Evolutionary conservation across 2,329 filamentous ascomycete genomes (phyloP), one percentile per base, ranked within the genome.

Genomic region (Colletotrichum salicis): DNA sequence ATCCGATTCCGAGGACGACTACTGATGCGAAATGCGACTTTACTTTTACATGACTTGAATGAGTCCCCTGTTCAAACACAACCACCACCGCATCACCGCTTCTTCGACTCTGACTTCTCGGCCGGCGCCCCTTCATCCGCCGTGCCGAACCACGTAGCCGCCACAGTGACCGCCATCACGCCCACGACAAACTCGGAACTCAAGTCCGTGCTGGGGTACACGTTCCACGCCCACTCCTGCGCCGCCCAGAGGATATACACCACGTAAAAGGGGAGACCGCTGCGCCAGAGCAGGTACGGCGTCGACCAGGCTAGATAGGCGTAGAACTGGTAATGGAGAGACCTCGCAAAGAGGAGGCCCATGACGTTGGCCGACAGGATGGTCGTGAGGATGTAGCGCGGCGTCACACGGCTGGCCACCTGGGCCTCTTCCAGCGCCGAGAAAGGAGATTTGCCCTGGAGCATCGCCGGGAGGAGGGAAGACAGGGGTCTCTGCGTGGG

Each of bases 251-350:
- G 82, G 4, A 82, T 83, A 77, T 92, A 92, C 75, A 94, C 89
- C 37, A 92, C 77, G 12, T 92, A 78, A 0, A 93, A 92, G 76
- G 92, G 91, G 72, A 91, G 84, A 1, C 92, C 91, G 67, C 91
- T 90, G 77, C 90, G 90, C 94, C 95, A 98, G 64, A 97, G 88
- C 74, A 98, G 86, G 80, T 94, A 97, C 0, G 95, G 95, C 7
- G 94, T 94, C 15, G 93, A 89, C 95, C 95, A 98, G 33, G 93
- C 93, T 71, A 97, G 88, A 85, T 97, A 97, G 57, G 94, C 91
- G 82, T 95, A 98, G 85, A 98, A 98, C 79, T 98, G 95, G 85
- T 97, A 98, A 84, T 98, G 95, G 76, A 98, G 87, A 67, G 93
- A 96, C 70, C 95, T 88, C 31, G 95, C 95, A 79, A 94, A 97